A percentile compares a stretch with the other conserved stretches of the same genome.
phyloP scores from a whole-genome alignment of 2,329 filamentous ascomycete species.

The Xylariaceae sp. region DNA sequence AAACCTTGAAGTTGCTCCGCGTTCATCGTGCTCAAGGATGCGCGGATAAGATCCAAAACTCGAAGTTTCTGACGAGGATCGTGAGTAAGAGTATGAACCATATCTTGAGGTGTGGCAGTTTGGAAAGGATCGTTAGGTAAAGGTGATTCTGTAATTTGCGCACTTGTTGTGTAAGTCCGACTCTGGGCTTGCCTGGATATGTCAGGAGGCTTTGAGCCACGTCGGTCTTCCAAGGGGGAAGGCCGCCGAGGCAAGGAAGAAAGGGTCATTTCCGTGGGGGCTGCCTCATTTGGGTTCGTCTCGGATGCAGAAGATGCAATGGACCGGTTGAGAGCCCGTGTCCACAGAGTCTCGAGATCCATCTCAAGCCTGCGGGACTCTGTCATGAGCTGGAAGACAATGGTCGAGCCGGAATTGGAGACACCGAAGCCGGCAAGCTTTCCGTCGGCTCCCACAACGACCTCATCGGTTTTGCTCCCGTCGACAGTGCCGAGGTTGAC shows the following conservation, averaged over 20 bases:
- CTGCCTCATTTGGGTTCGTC: neutral
- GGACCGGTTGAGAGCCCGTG: slow-evolving; percentile 25
- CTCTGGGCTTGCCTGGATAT: slow-evolving; percentile 13
- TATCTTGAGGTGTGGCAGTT: slow-evolving; percentile 11
- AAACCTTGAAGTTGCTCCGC: neutral
- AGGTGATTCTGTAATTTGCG: too few species aligned
- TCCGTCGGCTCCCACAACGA: slow-evolving; percentile 44
- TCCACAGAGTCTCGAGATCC: slow-evolving; percentile 52
- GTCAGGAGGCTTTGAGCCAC: slow-evolving; percentile 9
- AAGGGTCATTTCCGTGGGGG: slow-evolving; percentile 7
- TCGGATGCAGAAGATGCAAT: slow-evolving; percentile 8
- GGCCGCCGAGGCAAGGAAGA: slow-evolving; percentile 13
- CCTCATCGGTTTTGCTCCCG: slow-evolving; percentile 44
- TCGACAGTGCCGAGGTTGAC: slow-evolving; percentile 77
- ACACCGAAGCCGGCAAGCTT: slow-evolving; percentile 75
- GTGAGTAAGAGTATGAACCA: slow-evolving; percentile 19
- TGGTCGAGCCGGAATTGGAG: slow-evolving; percentile 44
- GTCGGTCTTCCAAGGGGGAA: slow-evolving; percentile 9
- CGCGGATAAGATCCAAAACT: slow-evolving; percentile 24
- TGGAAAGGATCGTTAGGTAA: too few species aligned
- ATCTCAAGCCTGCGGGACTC: slow-evolving; percentile 50
- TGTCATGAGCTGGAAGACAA: slow-evolving; percentile 57
- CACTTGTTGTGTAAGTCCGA: too few species aligned
- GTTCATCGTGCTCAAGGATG: slow-evolving; percentile 20
- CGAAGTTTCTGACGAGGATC: slow-evolving; percentile 24